Percentiles rank a stretch among this genome's conserved stretches.
Evolutionary conservation across 768 basidiomycete genomes (phyloP).

Genomic region (Coprinellus aureogranulatus): DNA sequence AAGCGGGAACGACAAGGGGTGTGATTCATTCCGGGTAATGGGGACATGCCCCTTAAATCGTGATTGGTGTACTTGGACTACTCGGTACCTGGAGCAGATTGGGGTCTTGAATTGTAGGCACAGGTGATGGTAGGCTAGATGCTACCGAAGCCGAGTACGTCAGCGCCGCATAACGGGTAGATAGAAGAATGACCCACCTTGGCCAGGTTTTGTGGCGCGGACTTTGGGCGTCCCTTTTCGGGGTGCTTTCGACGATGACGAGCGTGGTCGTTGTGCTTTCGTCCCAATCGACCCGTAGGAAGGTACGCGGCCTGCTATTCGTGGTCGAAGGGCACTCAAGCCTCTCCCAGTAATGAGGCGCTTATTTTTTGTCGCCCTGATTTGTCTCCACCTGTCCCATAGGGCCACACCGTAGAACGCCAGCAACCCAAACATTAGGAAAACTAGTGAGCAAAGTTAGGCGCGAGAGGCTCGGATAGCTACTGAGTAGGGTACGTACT

Average conservation of each 20-base stretch:
- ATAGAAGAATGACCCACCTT: no score
- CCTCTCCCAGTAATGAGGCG: not conserved
- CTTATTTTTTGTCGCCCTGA: constrained; percentile 15
- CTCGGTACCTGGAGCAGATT: no score
- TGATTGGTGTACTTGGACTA: no score
- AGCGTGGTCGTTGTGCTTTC: not conserved
- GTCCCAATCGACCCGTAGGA: not conserved
- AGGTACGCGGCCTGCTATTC: not conserved
- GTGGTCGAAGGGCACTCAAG: not conserved
- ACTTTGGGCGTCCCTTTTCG: not conserved
- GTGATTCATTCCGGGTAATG: no score
- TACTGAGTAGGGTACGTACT: not conserved
- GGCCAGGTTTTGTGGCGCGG: no score
- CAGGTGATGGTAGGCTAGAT: no score
- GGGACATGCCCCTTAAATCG: no score
- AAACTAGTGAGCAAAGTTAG: not conserved
- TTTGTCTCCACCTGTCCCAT: constrained; percentile 36
- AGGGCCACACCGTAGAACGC: constrained; percentile 34
- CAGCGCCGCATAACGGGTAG: no score
- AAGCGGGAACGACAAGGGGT: no score
- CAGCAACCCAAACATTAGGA: constrained; percentile 28
- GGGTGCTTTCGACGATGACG: not conserved
- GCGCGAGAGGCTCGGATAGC: not conserved
- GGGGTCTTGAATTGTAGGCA: no score
- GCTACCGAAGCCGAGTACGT: no score